A percentile compares a stretch with the other conserved stretches of the same genome.
Conservation (phyloP, 1,284 basidiomycete species). For the Austroboletus olivaceoglutinosus region DNA sequence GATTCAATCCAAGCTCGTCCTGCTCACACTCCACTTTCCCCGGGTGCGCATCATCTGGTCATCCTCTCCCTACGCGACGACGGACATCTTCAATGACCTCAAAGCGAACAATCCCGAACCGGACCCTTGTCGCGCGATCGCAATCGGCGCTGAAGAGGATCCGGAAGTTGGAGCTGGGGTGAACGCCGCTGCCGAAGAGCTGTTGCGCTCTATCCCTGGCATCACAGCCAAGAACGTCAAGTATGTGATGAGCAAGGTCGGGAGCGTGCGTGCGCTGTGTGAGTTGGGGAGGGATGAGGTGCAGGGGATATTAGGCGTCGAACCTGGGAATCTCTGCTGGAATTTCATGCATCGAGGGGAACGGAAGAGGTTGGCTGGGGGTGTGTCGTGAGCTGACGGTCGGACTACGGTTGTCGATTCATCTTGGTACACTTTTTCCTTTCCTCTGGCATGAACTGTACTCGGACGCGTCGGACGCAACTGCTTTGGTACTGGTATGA, state of each 20-base stretch:
- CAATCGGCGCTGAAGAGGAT: constrained; percentile 79
- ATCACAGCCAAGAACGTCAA: constrained; percentile 84
- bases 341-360: constrained; percentile 81
- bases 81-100: constrained; percentile 91
- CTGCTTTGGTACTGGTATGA: too few species aligned
- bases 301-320: constrained; percentile 77
- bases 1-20: constrained; percentile 87
- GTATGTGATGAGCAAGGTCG: constrained; percentile 80
- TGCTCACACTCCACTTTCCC: constrained; percentile 88
- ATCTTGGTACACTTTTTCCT: too few species aligned
- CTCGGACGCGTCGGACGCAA: too few species aligned
- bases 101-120: constrained; percentile 87
- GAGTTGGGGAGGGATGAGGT: constrained; percentile 62
- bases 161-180: constrained; percentile 61
- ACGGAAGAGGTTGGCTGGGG: constrained; percentile 1
- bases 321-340: constrained; percentile 78
- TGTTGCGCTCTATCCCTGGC: constrained; percentile 73
- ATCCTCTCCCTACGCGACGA: constrained; percentile 88
- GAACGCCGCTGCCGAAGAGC: constrained; percentile 73
- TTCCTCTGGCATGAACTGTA: too few species aligned
- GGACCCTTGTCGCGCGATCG: constrained; percentile 70
- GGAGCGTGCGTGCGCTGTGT: constrained; percentile 76
- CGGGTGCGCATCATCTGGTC: constrained; percentile 96
- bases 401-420: too few species aligned
- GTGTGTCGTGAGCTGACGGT: too few species aligned